Evolutionary conservation across 2,329 filamentous ascomycete genomes (phyloP).

Genomic region (Nemania abortiva): DNA sequence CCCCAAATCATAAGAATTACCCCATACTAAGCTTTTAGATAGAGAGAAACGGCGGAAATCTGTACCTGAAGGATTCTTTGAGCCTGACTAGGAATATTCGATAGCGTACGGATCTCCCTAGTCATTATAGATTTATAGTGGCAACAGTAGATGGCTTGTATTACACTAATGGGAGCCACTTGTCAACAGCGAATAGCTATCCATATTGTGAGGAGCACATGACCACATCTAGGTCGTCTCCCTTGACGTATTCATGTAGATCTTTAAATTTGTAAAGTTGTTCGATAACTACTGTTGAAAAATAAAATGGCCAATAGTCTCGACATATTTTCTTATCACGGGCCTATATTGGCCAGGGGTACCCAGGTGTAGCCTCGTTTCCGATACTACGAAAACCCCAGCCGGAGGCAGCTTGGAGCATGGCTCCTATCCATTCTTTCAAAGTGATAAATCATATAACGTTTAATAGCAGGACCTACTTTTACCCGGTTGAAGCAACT

Average conservation of each 20-base stretch:
- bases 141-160: too few relatives aligned
- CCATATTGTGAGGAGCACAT: not conserved
- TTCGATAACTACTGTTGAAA: not conserved
- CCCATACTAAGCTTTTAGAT: not conserved
- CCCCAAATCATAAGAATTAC: not conserved
- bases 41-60: conserved; percentile 23
- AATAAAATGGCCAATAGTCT: not conserved
- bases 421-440: not conserved
- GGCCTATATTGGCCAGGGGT: not conserved
- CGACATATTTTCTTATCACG: not conserved
- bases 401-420: not conserved
- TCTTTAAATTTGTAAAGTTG: not conserved
- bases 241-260: not conserved
- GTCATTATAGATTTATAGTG: not conserved
- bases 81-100: conserved; percentile 15
- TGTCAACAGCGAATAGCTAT: not conserved
- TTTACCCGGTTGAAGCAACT: not conserved
- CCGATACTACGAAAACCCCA: not conserved
- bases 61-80: conserved; percentile 11
- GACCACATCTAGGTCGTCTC: not conserved
- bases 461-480: not conserved
- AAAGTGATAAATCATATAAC: not conserved
- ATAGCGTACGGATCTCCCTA: not conserved
- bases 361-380: not conserved
- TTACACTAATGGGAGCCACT: not conserved